phyloP scores from a whole-genome alignment of 106 monocot genomes.

The Dioscorea dumetorum region DNA sequence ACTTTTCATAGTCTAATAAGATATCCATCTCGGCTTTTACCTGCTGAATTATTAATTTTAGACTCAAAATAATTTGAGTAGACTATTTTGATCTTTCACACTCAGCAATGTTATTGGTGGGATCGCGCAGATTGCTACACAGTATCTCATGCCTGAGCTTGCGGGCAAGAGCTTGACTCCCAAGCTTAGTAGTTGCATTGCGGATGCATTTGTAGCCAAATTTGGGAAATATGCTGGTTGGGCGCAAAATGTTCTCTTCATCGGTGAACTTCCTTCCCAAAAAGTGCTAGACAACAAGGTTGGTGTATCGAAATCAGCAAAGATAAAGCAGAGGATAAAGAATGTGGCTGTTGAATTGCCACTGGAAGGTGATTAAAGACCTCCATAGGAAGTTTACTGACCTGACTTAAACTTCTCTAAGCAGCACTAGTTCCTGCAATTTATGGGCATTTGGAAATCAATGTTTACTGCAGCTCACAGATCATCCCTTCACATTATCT shows the following conservation, averaged over 20 bases:
- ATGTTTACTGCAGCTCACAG: too few relatives aligned
- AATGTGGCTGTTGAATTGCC: slow-evolving; percentile 2
- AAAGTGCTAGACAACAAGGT: slow-evolving; percentile 23
- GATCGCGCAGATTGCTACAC: slow-evolving; percentile 63
- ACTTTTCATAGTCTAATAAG: too few relatives aligned
- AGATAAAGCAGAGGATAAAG: slow-evolving; percentile 12
- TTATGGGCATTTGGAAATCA: too few relatives aligned
- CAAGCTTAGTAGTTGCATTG: slow-evolving; percentile 43
- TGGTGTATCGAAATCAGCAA: slow-evolving; percentile 15
- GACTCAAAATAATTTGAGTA: too few relatives aligned
- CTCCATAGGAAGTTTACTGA: background rate
- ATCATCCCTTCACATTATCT: too few relatives aligned
- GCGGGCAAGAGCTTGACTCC: slow-evolving; percentile 49
- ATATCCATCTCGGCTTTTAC: too few relatives aligned
- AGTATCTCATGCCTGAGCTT: slow-evolving; percentile 74
- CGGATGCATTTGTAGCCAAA: slow-evolving; percentile 65
- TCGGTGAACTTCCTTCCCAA: slow-evolving; percentile 74
- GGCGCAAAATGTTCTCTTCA: slow-evolving; percentile 93
- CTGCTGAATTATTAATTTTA: too few relatives aligned
- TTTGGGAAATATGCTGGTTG: slow-evolving; percentile 95
- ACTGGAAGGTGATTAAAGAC: background rate
- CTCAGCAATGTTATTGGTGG: background rate
- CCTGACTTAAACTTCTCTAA: too few relatives aligned
- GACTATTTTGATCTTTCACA: too few relatives aligned
- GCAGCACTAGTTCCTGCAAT: too few relatives aligned